These are phyloP conservation scores for Leccinum pellstonianum DNA, from an alignment of 768 basidiomycete species.

Conservation along the genomic window DNA sequence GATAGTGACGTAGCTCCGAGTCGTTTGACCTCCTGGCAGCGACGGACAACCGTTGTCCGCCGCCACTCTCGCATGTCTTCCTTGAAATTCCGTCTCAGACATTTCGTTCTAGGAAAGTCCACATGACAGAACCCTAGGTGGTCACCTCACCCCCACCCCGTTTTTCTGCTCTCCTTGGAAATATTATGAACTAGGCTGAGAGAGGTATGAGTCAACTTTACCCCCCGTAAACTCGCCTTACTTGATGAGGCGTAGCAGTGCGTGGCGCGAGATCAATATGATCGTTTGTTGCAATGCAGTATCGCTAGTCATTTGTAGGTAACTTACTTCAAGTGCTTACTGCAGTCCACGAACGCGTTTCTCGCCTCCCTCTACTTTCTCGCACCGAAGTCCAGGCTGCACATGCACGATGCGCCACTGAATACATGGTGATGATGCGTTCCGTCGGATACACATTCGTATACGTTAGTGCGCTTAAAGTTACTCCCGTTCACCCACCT, in stretches of 20 bases:
- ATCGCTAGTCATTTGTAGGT: not conserved
- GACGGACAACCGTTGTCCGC: not conserved
- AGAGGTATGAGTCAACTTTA: not conserved
- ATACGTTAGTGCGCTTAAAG: not conserved
- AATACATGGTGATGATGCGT: not conserved
- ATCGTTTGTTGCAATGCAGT: not conserved
- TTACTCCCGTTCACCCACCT: not conserved
- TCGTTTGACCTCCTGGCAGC: not conserved
- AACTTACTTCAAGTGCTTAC: not conserved
- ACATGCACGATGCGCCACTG: not conserved
- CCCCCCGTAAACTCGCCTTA: not conserved
- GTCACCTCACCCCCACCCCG: conserved; percentile 6
- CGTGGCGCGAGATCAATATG: not conserved
- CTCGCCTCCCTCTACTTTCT: not conserved
- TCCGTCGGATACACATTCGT: not conserved
- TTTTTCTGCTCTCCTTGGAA: not conserved
- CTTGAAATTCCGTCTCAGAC: not conserved
- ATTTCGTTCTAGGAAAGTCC: not conserved
- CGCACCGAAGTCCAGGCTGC: not conserved
- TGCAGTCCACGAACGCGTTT: not conserved
- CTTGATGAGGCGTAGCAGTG: not conserved
- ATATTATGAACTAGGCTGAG: not conserved
- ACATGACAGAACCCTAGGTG: not conserved
- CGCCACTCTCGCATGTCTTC: not conserved
- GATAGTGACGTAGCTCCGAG: not conserved